These are phyloP conservation scores for Phialophora chinensis DNA, from an alignment of 2,329 filamentous ascomycete species.

Conservation along the genomic window DNA sequence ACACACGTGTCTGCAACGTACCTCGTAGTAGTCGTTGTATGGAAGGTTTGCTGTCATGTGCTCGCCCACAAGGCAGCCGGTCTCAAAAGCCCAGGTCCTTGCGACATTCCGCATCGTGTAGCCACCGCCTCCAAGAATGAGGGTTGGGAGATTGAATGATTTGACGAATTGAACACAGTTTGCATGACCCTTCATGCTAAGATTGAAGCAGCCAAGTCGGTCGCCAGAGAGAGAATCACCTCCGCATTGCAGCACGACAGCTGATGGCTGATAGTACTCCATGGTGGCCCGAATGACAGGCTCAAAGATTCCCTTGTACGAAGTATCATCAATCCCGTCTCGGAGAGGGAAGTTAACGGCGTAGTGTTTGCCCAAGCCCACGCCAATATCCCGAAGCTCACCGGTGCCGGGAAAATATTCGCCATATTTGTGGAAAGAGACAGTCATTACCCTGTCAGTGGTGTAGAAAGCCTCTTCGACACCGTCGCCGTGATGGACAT, in stretches of 20 bases:
- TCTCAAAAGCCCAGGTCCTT: conserved; percentile 71
- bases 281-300: conserved; percentile 71
- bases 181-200: conserved; percentile 72
- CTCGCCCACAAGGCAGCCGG: conserved; percentile 80
- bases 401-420: conserved; percentile 75
- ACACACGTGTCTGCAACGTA: conserved; percentile 39
- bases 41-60: conserved; percentile 82
- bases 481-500: conserved; percentile 71
- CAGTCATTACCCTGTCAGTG: conserved; percentile 73
- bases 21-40: conserved; percentile 94
- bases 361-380: conserved; percentile 70
- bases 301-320: conserved; percentile 72
- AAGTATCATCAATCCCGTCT: conserved; percentile 71
- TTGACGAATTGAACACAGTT: conserved; percentile 74
- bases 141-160: conserved; percentile 68
- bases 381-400: conserved; percentile 71
- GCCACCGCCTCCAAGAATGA: conserved; percentile 70
- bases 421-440: conserved; percentile 75
- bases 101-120: conserved; percentile 72
- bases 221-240: conserved; percentile 72
- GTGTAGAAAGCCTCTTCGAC: conserved; percentile 76
- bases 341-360: conserved; percentile 72
- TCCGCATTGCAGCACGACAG: conserved; percentile 72
- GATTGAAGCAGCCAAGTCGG: conserved; percentile 71
- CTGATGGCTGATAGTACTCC: conserved; percentile 71